Evolutionary conservation across 352 stramenopile species (phyloP), one percentile per base, ranked within the genome.

Genomic region (Phytophthora cactorum): DNA sequence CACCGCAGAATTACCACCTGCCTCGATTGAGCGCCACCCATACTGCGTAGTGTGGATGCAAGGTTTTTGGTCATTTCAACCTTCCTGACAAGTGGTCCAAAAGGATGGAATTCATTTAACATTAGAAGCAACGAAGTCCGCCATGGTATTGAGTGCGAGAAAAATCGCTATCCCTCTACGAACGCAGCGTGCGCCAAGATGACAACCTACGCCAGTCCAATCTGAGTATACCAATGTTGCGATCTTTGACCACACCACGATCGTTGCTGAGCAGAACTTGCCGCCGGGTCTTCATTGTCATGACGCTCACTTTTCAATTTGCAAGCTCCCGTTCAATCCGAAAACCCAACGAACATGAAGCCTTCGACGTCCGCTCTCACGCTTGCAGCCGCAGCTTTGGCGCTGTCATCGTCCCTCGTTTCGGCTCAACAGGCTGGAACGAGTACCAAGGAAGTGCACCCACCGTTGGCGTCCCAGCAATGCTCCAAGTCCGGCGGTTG

Each of bases 401-500:
- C 47, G 29, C 63, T 70, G 47, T 55, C 46, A 8, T 45, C 46
- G 39, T 51, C 55, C 12, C 46, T 44, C 14, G 44, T 75, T 27
- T 27, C 46, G 5, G 72, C 81, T 9, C 84, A 92, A 32, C 79
- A 88, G 54, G 44, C 74, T 59, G 84, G 84, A 59, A 77, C 57
- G 5, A 84, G 34, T 57, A 72, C 70, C 3, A 66, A 73, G 0
- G 84, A 92, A 65, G 67, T 81, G 4, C 84, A 92, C 49, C 84
- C 84, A 15, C 66, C 82, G 25, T 57, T 90, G 15, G 22, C 68
- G 1, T 82, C 80, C 11, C 67, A 84, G 53, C 59, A 68, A 45
- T 90, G 84, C 66, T 78, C 82, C 10, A 71, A 69, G 36, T 25
- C 57, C 0, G 66, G 56, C 8, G 81, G 81, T 2, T 92, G 84